Evolutionary conservation across 495 filamentous ascomycete genomes (phyloP), one percentile per base, ranked within the genome.

Genomic region (Parathielavia appendiculata): DNA sequence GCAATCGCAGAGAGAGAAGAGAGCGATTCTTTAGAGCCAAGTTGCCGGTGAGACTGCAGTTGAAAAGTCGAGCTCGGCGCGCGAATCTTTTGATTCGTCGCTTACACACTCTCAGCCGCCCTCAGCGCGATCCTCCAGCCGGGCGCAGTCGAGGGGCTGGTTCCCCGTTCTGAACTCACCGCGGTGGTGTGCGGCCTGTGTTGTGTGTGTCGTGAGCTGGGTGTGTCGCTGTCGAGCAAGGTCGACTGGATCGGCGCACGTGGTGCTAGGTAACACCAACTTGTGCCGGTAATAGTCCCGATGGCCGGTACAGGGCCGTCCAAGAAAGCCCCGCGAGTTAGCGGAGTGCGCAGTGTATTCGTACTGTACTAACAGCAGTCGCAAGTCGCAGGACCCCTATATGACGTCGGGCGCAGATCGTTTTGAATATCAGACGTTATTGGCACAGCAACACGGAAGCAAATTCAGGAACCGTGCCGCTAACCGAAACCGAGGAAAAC

Each of bases 71-170:
- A 30, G 26, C 26, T 30, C 26, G 34, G 32, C 10, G 48, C 17
- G 32, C 10, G 17, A 38, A 30, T 6, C 14, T 38, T 47, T 51
- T 51, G 8, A 52, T 52, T 52, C 36, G 50, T n/a, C 19, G 36
- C 34, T 4, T n/a, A 35, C 10, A 16, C 50, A 22, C 32, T 10
- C 8, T 22, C 43, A 45, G 43, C 43, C 43, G 43, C 17, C 43
- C 17, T 22, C 43, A 23, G 4, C 13, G 8, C 36, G 26, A 39
- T 19, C 38, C 35, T 48, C 50, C 50, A 40, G 35, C 12, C 26
- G 26, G 50, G 35, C 50, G 50, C 50, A 40, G 38, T 32, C 11
- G n/a, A 26, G 12, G 38, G 51, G 43, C 34, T 44, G 39, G 51
- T 43, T 54, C 51, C 36, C 38, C 12, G 39, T n/a, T 19, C 23